Conservation (phyloP, 495 filamentous ascomycete genomes). For the Cairneyella variabilis region DNA sequence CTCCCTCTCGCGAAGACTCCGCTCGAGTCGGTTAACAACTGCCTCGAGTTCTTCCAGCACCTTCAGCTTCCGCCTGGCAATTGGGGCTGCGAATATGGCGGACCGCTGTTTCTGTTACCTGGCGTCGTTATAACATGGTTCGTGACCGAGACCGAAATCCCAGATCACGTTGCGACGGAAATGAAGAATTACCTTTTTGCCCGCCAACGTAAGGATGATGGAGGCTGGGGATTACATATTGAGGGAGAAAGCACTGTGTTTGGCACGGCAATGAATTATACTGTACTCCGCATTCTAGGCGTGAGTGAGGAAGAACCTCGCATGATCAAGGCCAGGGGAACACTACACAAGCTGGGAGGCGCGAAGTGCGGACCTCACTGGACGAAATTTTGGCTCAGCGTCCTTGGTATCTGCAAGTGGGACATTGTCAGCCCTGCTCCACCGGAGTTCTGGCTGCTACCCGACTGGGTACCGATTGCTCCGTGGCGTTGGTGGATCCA, state of each 20-base stretch:
- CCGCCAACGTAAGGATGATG: slow-evolving; percentile 80
- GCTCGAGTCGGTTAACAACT: slow-evolving; percentile 74
- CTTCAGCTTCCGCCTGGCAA: slow-evolving; percentile 85
- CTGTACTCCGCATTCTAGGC: slow-evolving; percentile 81
- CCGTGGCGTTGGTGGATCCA: slow-evolving; percentile 99
- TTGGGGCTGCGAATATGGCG: slow-evolving; percentile 97
- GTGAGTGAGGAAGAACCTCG: slow-evolving; percentile 77
- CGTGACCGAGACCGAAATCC: slow-evolving; percentile 85
- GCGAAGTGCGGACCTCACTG: slow-evolving; percentile 85
- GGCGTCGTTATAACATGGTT: slow-evolving; percentile 85
- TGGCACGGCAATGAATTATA: slow-evolving; percentile 87
- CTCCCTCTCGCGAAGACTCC: slow-evolving; percentile 69
- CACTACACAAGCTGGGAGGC: slow-evolving; percentile 82
- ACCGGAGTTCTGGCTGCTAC: slow-evolving; percentile 90
- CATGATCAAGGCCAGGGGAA: slow-evolving; percentile 82
- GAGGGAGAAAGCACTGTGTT: slow-evolving; percentile 93
- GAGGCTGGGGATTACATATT: slow-evolving; percentile 95
- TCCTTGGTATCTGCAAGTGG: slow-evolving; percentile 82
- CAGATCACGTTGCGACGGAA: slow-evolving; percentile 75
- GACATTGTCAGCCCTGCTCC: slow-evolving; percentile 92
- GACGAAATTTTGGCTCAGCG: slow-evolving; percentile 88
- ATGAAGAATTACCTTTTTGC: slow-evolving; percentile 93
- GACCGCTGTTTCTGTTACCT: slow-evolving; percentile 80
- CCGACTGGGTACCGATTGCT: slow-evolving; percentile 90
- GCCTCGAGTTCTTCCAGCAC: slow-evolving; percentile 82